These are phyloP conservation scores for Penicillium sp. DNA, from an alignment of 2,329 filamentous ascomycete genomes.

Conservation along the genomic window DNA sequence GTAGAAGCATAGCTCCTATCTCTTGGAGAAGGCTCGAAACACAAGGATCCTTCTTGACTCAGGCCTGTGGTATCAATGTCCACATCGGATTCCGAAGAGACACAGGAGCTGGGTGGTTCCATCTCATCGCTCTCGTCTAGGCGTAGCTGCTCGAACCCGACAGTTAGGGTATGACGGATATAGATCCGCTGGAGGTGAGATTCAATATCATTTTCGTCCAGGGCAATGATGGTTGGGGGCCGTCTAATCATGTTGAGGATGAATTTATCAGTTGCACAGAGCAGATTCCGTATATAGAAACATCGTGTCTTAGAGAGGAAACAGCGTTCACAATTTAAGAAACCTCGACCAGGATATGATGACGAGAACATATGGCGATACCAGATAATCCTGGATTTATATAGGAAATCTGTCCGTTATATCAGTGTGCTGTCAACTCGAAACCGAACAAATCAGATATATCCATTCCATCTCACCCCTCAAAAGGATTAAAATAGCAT, in stretches of 20 bases:
- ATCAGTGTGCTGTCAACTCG: neutral
- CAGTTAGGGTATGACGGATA: slow-evolving; percentile 13
- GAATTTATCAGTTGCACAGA: slow-evolving; percentile 1
- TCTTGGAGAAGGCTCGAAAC: neutral
- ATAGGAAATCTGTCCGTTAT: neutral
- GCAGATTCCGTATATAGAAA: slow-evolving; percentile 1
- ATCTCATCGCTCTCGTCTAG: slow-evolving; percentile 10
- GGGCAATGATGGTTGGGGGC: slow-evolving; percentile 31
- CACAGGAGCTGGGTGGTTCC: neutral
- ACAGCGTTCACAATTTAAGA: neutral
- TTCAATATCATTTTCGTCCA: slow-evolving; percentile 35
- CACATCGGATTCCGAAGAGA: neutral
- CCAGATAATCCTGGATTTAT: neutral
- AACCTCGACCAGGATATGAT: neutral
- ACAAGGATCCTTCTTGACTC: neutral
- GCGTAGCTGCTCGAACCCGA: slow-evolving; percentile 18
- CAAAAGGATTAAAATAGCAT: neutral
- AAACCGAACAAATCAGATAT: slow-evolving; percentile 9
- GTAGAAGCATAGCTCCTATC: neutral
- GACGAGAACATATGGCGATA: neutral
- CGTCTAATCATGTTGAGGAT: slow-evolving; percentile 34
- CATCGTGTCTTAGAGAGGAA: neutral
- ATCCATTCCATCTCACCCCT: neutral
- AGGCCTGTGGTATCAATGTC: neutral
- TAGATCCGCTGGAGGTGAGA: slow-evolving; percentile 28